These are phyloP conservation scores for Juncus inflexus DNA, from an alignment of 176 grass and related monocot genomes.

Conservation along the genomic window DNA sequence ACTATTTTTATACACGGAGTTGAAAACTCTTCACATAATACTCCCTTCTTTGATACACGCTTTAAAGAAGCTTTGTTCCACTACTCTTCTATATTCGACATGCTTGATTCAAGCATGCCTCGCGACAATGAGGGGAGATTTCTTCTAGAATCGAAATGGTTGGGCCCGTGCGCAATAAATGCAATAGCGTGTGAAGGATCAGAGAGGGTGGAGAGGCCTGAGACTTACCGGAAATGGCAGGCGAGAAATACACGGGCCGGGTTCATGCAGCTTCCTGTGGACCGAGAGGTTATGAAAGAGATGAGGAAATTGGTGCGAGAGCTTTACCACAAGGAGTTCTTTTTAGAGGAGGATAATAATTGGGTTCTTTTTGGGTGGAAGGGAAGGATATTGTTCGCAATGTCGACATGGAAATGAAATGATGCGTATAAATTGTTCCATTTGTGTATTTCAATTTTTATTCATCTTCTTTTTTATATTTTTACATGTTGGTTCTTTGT, in stretches of 20 bases:
- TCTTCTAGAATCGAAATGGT: constrained; percentile 21
- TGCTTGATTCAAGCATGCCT: constrained; percentile 38
- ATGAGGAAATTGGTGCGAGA: constrained; percentile 15
- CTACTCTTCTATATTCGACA: constrained; percentile 45
- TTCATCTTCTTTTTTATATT: too few species aligned
- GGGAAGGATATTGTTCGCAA: constrained; percentile 29
- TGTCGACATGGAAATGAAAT: constrained; percentile 25
- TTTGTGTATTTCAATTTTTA: too few species aligned
- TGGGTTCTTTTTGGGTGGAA: constrained; percentile 41
- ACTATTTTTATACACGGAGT: constrained; percentile 31
- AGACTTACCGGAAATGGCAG: constrained; percentile 41
- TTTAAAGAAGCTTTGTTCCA: constrained; percentile 40
- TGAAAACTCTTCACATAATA: constrained; percentile 33
- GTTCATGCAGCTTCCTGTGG: constrained; percentile 25
- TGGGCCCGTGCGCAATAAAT: constrained; percentile 17
- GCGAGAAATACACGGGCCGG: constrained; percentile 30
- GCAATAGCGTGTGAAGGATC: constrained; percentile 34
- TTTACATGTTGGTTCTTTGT: too few species aligned
- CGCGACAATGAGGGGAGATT: constrained; percentile 28
- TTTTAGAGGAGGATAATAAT: constrained; percentile 22
- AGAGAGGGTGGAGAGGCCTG: constrained; percentile 35
- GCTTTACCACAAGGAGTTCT: constrained; percentile 39
- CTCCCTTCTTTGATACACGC: constrained; percentile 39
- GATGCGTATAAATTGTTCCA: not conserved
- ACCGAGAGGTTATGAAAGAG: constrained; percentile 30